phyloP scores from a whole-genome alignment of 1,139 yeast species.

The Saccharomyces hybrid region DNA sequence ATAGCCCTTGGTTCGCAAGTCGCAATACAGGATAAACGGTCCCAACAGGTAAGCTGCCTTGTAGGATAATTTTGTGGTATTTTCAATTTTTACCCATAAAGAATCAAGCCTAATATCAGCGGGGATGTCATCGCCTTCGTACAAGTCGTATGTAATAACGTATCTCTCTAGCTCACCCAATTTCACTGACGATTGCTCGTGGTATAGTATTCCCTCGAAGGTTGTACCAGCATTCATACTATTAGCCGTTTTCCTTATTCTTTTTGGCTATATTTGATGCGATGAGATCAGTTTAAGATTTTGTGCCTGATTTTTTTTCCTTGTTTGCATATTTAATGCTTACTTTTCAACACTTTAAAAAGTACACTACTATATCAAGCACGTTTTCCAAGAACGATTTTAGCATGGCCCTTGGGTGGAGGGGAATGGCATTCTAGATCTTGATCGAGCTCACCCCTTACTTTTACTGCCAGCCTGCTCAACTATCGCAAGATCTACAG shows the following conservation, averaged over 20 bases:
- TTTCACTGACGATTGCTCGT: slow-evolving; percentile 34
- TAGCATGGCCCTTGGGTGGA: too few species aligned
- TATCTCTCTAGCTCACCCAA: slow-evolving; percentile 55
- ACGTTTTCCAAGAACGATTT: neutral
- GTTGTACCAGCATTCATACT: neutral
- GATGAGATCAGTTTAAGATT: neutral
- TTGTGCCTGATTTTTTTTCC: neutral
- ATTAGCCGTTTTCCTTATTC: neutral
- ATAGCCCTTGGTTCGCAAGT: slow-evolving; percentile 61
- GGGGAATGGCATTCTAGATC: too few species aligned
- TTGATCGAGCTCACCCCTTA: too few species aligned
- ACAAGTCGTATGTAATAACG: slow-evolving; percentile 39
- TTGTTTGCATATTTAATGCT: neutral
- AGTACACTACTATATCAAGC: neutral
- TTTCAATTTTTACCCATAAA: slow-evolving; percentile 62
- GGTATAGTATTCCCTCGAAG: slow-evolving; percentile 10
- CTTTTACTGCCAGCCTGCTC: too few species aligned
- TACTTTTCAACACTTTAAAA: neutral
- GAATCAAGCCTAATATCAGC: slow-evolving; percentile 26
- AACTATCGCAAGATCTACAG: too few species aligned
- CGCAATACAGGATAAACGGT: slow-evolving; percentile 83
- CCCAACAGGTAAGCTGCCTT: slow-evolving; percentile 89
- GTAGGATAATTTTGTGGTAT: slow-evolving; percentile 64
- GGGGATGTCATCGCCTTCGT: slow-evolving; percentile 27
- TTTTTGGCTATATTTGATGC: neutral